Evolutionary conservation across 1,139 yeast species (phyloP), one percentile per base, ranked within the genome.

Genomic region (Kluyveromyces marxianus): DNA sequence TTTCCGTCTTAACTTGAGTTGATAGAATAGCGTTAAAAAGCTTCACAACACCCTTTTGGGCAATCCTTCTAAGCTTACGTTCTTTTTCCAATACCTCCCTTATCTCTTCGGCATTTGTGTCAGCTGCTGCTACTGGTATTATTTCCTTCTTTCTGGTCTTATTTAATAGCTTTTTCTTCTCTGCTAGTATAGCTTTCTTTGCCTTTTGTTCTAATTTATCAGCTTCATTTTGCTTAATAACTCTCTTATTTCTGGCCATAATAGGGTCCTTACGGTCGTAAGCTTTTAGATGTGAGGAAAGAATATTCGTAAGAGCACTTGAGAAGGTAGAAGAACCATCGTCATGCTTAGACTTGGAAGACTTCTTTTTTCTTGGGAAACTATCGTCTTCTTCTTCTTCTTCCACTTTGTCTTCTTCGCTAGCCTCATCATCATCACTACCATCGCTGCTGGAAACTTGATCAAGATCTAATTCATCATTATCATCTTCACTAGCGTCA

Each of bases 11-110:
- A 26, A 79, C 73, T 66, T 94, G 98, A 0, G 96, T 84, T 37
- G 87, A 76, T 58, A 89, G 74, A 31, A 92, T 83, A 2, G 97
- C 97, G 63, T 92, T 92, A 67, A 92, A 89, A 50, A 92, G 72
- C 58, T 84, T 80, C 24, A 92, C 95, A 21, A 89, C 97, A 70
- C 98, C 99, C 58, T 83, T 76, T 67, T 92, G 97, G 0, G 97
- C 97, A 32, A 81, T 75, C 62, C 89, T 90, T 63, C 85, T 83
- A 58, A 88, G 69, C 54, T 70, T 72, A 53, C 78, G 77, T 62
- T 92, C 99, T 45, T 75, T 75, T 48, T 83, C 92, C 35, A 90
- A 63, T 3, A 76, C 65, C 39, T 71, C 72, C 58, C 89, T 76
- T 6, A 76, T 75, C 48, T 70, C 70, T 33, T 69, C 74, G 36